Conservation (phyloP, 805 yeast species). For the Komagataella mondaviorum region DNA sequence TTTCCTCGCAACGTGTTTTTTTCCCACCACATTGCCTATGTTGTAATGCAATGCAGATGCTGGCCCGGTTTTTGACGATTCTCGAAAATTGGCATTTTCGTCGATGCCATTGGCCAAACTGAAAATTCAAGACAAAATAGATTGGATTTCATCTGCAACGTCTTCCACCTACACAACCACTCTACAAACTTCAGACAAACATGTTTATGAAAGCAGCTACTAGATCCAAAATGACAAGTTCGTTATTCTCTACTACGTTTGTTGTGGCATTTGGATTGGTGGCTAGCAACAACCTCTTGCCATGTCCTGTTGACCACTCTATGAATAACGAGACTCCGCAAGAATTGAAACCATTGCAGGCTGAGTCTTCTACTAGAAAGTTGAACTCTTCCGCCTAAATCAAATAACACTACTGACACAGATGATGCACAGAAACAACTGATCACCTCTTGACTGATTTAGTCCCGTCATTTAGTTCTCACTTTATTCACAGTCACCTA, state of each 20-base stretch:
- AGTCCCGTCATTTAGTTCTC: background rate
- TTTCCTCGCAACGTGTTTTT: background rate
- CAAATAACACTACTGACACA: background rate
- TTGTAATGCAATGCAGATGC: background rate
- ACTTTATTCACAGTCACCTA: background rate
- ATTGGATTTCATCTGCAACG: background rate
- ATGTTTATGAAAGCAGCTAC: conserved; percentile 49
- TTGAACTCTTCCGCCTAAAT: background rate
- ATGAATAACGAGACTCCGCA: conserved; percentile 18
- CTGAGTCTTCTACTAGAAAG: background rate
- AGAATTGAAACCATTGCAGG: background rate
- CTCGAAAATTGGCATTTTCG: background rate
- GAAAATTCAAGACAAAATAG: background rate
- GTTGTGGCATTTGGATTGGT: conserved; percentile 50
- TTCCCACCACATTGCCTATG: background rate
- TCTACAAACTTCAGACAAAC: background rate
- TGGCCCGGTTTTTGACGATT: background rate
- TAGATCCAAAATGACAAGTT: conserved; percentile 42
- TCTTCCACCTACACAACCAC: background rate
- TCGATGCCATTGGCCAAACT: background rate
- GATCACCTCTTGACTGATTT: background rate
- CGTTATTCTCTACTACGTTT: conserved; percentile 61
- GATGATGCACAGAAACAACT: background rate
- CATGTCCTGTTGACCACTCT: conserved; percentile 32
- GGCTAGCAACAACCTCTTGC: conserved; percentile 18